Evolutionary conservation across 176 grass and related monocot genomes (phyloP), one percentile per base, ranked within the genome.

Genomic region (barley (Hordeum vulgare)): DNA sequence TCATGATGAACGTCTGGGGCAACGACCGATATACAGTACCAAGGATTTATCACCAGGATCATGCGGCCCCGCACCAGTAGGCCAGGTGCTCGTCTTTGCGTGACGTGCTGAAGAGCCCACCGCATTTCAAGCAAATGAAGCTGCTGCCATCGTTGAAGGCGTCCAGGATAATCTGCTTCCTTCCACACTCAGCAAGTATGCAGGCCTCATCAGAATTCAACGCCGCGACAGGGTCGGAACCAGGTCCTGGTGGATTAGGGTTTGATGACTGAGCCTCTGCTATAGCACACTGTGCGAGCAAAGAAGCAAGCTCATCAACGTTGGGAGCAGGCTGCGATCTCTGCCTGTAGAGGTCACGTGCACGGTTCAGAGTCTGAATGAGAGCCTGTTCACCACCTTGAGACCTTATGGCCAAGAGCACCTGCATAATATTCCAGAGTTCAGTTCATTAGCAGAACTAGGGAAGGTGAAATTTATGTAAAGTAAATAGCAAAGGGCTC

Each of bases 131-230:
- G 79, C 97, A 99, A 45, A 99, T 92, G 85, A 99, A 99, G 76
- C 93, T 99, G 84, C 97, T 96, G 14, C 97, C 97, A 35, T 99
- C 93, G 1, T 80, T 81, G 79, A 99, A 99, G 0, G 97, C 97
- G 44, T 99, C 97, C 69, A 99, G 44, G 66, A 99, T 99, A 5
- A 96, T 83, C 77, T 99, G 97, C 79, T 92, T 92, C 86, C 87
- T 90, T 33, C 97, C 97, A 66, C 82, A 81, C 81, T 86, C 83
- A 28, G 93, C 85, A 81, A 99, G 92, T 75, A 99, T 90, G 66
- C 87, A 92, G 10, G 78, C 47, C 17, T 90, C 93, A 70, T 89
- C 79, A 75, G 87, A 75, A 74, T 88, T 84, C 66, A 99, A 45
- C 74, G 90, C 70, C 17, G 20, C 53, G 20, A 88, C 79, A 13